Evolutionary conservation across 2,329 filamentous ascomycete genomes (phyloP).

Genomic region (Aureobasidium vineae): DNA sequence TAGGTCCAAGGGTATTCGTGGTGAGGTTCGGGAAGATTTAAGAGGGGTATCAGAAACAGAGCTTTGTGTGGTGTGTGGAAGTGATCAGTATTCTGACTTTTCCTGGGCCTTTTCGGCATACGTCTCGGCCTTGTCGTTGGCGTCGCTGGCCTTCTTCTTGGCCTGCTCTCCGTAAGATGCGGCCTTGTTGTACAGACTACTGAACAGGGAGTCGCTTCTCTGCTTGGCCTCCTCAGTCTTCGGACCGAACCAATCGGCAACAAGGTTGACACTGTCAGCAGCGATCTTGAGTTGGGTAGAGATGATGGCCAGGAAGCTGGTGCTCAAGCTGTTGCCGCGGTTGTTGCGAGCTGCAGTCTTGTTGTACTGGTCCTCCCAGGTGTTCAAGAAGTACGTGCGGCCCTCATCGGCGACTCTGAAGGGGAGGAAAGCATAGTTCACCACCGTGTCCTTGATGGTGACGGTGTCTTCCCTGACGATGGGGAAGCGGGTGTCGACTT

Average conservation of each 20-base stretch:
- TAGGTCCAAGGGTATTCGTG: slow-evolving; percentile 19
- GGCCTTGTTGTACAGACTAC: slow-evolving; percentile 33
- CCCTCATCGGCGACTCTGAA: slow-evolving; percentile 31
- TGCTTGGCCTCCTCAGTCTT: slow-evolving; percentile 40
- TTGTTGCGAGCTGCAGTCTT: slow-evolving; percentile 39
- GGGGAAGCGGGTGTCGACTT: slow-evolving; percentile 55
- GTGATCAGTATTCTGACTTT: slow-evolving; percentile 20
- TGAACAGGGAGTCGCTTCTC: slow-evolving; percentile 36
- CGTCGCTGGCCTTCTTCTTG: slow-evolving; percentile 33
- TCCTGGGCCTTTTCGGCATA: slow-evolving; percentile 33
- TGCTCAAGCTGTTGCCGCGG: slow-evolving; percentile 35
- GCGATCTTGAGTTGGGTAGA: slow-evolving; percentile 39
- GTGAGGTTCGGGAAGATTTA: slow-evolving; percentile 11
- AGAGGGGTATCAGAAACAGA: slow-evolving; percentile 12
- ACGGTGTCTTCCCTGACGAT: slow-evolving; percentile 54
- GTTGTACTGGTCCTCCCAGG: slow-evolving; percentile 41
- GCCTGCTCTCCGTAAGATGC: slow-evolving; percentile 31
- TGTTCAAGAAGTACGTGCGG: slow-evolving; percentile 36
- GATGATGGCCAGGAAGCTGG: slow-evolving; percentile 37
- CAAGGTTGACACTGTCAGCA: slow-evolving; percentile 36
- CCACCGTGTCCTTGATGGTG: slow-evolving; percentile 58
- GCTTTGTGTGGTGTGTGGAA: neutral
- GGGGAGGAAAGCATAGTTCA: slow-evolving; percentile 61
- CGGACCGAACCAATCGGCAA: slow-evolving; percentile 37
- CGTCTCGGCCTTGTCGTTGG: slow-evolving; percentile 33